phyloP scores from a whole-genome alignment of 2,329 filamentous ascomycete species.

The Ambrosiella cleistominuta region DNA sequence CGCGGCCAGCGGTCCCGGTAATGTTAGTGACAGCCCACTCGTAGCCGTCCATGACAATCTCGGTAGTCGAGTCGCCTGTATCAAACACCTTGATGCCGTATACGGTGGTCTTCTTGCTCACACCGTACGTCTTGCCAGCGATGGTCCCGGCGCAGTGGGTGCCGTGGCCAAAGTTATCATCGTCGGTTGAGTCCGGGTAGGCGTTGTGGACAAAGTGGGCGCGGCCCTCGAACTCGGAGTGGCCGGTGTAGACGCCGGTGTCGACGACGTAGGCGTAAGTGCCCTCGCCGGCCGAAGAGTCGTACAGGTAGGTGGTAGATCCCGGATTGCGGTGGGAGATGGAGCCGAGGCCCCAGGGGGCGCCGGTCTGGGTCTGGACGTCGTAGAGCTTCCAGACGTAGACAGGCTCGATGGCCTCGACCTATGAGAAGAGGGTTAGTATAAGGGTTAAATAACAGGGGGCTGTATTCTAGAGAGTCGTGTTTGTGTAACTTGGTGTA shows the following conservation, averaged over 20 bases:
- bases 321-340: slow-evolving; percentile 25
- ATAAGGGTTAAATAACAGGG: neutral
- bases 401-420: slow-evolving; percentile 16
- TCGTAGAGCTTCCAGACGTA: slow-evolving; percentile 18
- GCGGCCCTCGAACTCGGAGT: slow-evolving; percentile 39
- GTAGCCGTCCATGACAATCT: slow-evolving; percentile 20
- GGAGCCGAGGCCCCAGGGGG: slow-evolving; percentile 28
- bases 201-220: slow-evolving; percentile 96
- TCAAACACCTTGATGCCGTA: slow-evolving; percentile 21
- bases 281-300: slow-evolving; percentile 23
- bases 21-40: slow-evolving; percentile 30
- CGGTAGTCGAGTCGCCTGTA: slow-evolving; percentile 9
- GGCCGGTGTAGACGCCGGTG: slow-evolving; percentile 31
- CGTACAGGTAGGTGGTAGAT: slow-evolving; percentile 24
- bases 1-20: slow-evolving; percentile 22
- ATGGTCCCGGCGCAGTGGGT: slow-evolving; percentile 98
- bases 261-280: slow-evolving; percentile 37
- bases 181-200: slow-evolving; percentile 63
- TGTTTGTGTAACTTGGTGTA: neutral
- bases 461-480: neutral
- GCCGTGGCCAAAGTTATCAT: slow-evolving; percentile 93
- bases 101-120: slow-evolving; percentile 94
- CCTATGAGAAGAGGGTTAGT: slow-evolving; percentile 12
- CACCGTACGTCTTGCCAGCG: slow-evolving; percentile 95
- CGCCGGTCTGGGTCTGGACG: slow-evolving; percentile 20